Evolutionary conservation across 768 basidiomycete species (phyloP), one percentile per base, ranked within the genome.

Genomic region (Mycena crocata): DNA sequence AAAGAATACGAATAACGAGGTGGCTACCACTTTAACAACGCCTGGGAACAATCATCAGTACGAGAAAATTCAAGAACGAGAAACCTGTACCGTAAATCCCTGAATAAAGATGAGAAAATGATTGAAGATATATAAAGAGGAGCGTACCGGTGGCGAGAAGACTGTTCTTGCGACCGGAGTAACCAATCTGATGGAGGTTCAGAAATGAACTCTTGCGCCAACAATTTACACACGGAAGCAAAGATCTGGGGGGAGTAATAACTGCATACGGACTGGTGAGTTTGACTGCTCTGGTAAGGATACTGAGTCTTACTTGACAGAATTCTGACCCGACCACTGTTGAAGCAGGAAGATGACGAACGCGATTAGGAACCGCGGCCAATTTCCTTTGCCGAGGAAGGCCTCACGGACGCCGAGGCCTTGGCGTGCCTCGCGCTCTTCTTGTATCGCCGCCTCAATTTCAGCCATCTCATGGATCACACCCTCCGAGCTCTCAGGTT

Each of bases 261-360:
- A 46, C 86, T 87, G 57, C 42, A 21, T 5, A 9, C 21, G 5
- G 5, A 44, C 40, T n/a, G 30, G 21, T 30, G 28, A 15, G 35
- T 24, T 32, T 17, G 50, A 31, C 3, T 24, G 12, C 51, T 49
- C 15, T 23, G 8, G 14, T 26, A 48, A 13, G 44, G 59, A 34
- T 17, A 23, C 13, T 42, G 6, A 67, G 19, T 71, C 82, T 35
- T 64, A 86, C 83, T 81, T 82, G 69, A 95, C 90, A 0, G 90
- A 90, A 78, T 95, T 93, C 75, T 95, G 94, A 1, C 94, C 94
- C 51, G 86, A 85, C 90, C 90, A 94, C 74, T 95, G 93, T 70
- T 95, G 94, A 10, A 94, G 80, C 65, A 92, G 74, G 81, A 94
- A 94, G 66, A 94, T 92, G 30, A 85, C 77, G 70, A 93, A 89